Evolutionary conservation across 306 rosid genomes (phyloP), one percentile per base, ranked within the genome.

Genomic region (Cicer arietinum): DNA sequence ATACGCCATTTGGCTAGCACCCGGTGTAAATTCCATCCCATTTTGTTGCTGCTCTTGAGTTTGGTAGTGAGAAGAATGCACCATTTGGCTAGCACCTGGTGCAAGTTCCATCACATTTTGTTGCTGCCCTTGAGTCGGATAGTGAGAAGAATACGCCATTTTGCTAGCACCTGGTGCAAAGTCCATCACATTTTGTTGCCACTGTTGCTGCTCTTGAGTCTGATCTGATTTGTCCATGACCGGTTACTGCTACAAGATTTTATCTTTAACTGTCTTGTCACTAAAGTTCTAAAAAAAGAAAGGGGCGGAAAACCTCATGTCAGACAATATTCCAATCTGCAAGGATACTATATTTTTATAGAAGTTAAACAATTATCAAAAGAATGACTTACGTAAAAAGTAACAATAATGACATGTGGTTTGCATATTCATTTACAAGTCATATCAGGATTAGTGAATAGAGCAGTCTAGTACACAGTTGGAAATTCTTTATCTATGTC

Each of bases 181-280:
- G 44, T 92, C 90, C 57, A 80, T 85, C 57, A 20, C 75, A 70
- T 84, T 78, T 6, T 22, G 86, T 25, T 2, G 30, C 30, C 30
- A 79, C 40, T 80, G 87, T 10, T 67, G 86, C 47, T 84, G 89
- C 67, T 89, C 83, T 8, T 81, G 93, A 58, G 77, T 56, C 74
- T 84, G 86, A 66, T 87, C 97, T 14, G 90, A 79, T 74, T 91
- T 89, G 74, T 91, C 95, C 97, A 91, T 91, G 80, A 69, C 62
- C 13, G 57, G 40, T 65, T 71, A 57, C 39, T 13, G 76, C 16
- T 43, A 63, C 64, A 46, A 74, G 64, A 71, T 52, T 80, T 57
- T 64, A 70, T 70, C 82, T 74, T 71, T 65, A 68, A 52, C 68
- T 85, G 59, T 41, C 53, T 20, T 48, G 60, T 57, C 77, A 71